Percentiles rank a stretch among this genome's conserved stretches.
Conservation (phyloP, 169 alveolate species). For the Eimeria zaria region DNA sequence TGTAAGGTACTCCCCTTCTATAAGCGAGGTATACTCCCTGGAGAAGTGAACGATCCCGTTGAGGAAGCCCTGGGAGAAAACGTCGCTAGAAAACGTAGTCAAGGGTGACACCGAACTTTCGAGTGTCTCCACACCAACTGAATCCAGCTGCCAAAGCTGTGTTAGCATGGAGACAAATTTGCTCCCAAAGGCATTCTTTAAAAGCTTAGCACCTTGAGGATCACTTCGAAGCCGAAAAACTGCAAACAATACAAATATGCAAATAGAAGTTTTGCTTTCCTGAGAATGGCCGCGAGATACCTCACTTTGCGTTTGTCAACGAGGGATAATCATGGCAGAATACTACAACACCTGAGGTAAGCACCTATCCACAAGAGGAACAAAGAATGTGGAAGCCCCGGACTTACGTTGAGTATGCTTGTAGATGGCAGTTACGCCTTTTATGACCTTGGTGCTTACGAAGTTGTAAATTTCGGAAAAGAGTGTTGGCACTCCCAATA, state of each 20-base stretch:
- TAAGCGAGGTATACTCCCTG: constrained; percentile 39
- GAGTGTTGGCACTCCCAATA: constrained; percentile 54
- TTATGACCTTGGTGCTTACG: neutral
- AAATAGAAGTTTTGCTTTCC: neutral
- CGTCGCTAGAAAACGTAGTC: constrained; percentile 54
- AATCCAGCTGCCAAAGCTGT: constrained; percentile 71
- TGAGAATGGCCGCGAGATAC: neutral
- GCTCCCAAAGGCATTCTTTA: constrained; percentile 29
- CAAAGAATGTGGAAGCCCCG: neutral
- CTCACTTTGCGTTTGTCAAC: neutral
- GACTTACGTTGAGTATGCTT: constrained; percentile 67
- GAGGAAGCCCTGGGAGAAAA: constrained; percentile 55
- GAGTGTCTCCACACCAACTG: constrained; percentile 8
- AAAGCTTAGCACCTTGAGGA: constrained; percentile 12
- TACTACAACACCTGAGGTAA: neutral
- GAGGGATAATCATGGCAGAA: neutral
- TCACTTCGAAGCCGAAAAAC: constrained; percentile 50
- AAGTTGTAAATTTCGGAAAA: constrained; percentile 9
- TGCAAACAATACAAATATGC: neutral
- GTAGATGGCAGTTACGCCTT: constrained; percentile 15
- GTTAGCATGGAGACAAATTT: constrained; percentile 34
- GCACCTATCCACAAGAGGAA: neutral
- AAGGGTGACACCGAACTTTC: neutral
- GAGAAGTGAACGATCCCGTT: constrained; percentile 48
- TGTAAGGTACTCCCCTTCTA: constrained; percentile 42